Evolutionary conservation across 257 asterid genomes (phyloP).

Genomic region (Solanum sitiens): DNA sequence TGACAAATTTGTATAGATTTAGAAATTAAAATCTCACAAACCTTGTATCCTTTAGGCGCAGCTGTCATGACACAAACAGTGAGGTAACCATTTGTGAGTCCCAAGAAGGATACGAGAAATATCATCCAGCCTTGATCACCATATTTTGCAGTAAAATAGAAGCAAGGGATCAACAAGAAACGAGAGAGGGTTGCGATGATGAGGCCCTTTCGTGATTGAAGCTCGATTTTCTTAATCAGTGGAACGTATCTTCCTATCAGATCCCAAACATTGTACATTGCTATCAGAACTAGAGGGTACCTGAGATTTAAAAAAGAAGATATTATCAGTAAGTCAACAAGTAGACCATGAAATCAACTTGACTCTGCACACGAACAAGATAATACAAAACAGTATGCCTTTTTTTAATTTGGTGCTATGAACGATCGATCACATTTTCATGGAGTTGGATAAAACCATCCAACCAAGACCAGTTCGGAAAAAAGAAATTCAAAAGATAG

Average conservation of each 20-base stretch:
- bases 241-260: constrained; percentile 61
- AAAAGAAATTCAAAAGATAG: no score
- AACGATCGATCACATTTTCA: no score
- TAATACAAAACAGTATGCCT: no score
- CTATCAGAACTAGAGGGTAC: constrained; percentile 64
- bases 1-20: not conserved
- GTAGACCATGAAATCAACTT: not conserved
- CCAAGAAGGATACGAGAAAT: constrained; percentile 51
- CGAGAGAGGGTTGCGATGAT: constrained; percentile 39
- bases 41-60: constrained; percentile 89
- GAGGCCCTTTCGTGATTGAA: constrained; percentile 59
- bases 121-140: constrained; percentile 87
- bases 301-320: constrained; percentile 7
- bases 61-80: constrained; percentile 59
- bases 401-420: no score
- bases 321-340: not conserved
- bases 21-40: constrained; percentile 3
- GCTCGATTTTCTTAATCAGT: constrained; percentile 24
- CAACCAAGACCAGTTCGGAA: no score
- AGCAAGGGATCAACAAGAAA: constrained; percentile 56
- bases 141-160: constrained; percentile 75
- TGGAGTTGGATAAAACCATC: no score
- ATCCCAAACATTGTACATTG: constrained; percentile 67
- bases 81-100: constrained; percentile 75
- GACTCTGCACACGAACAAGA: not conserved